Evolutionary conservation across 83 land plant genomes (phyloP), one percentile per base, ranked within the genome.

Genomic region (Picea mariana): DNA sequence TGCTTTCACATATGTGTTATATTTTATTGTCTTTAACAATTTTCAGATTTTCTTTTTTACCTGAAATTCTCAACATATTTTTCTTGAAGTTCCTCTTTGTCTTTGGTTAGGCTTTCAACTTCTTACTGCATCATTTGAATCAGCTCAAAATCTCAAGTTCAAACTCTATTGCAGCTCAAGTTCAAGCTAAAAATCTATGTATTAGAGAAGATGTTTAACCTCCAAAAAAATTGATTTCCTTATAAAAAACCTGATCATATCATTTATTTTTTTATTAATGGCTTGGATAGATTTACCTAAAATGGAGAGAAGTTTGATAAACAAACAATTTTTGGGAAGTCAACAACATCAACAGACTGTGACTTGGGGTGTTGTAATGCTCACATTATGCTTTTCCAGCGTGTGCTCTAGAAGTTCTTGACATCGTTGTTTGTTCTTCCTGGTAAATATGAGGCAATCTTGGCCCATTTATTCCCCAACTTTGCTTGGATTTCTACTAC

Each of bases 51-150:
- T 47, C 52, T 47, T 8, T 47, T 26, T 77, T 16, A 91, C 99
- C 96, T 94, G 59, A 95, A 93, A 84, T 98, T 96, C 63, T 96
- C 99, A 24, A 96, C 82, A 84, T 93, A 98, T 73, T 98, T 98
- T 76, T 96, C 99, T 80, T 98, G 98, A 9, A 98, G 88, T 84
- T 96, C 99, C 40, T 38, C 40, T 38, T 38, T 38, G 40, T 38
- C 40, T 38, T 38, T 38, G 0, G 40, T 38, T 38, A 98, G 81
- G 55, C 66, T 90, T 82, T 98, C 99, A 27, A 81, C 80, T 82
- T 98, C 99, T 81, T 94, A 92, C 79, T 96, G 92, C 89, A 96
- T 71, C 81, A 89, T 87, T 83, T 98, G 99, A 80, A 95, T 88
- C 80, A 9, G 93, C 83, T 82, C 91, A 38, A 38, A 38, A 38